Conservation (phyloP, 805 yeast genomes). For the Lipomyces starkeyi region DNA sequence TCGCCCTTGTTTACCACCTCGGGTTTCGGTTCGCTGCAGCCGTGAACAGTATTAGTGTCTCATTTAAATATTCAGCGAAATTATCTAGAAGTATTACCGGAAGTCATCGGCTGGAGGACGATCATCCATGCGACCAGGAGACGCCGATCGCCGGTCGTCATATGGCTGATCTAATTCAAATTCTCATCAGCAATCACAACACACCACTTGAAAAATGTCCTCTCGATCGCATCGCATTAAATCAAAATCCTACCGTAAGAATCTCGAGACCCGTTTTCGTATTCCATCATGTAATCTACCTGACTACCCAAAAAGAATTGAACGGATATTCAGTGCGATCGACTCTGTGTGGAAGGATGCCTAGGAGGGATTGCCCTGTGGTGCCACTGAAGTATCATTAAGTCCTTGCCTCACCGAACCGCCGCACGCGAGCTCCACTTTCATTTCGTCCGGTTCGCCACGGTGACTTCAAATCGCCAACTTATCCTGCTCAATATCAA, state of each 20-base stretch:
- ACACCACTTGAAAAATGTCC: not conserved
- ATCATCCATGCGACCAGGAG: slow-evolving; percentile 28
- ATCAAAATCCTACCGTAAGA: slow-evolving; percentile 23
- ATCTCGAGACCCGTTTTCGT: slow-evolving; percentile 32
- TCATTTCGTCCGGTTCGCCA: not conserved
- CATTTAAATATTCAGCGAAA: not conserved
- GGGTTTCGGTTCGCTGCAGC: not conserved
- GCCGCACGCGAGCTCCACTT: not conserved
- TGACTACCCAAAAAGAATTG: not conserved
- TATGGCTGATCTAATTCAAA: slow-evolving; percentile 23
- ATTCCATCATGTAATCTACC: slow-evolving; percentile 25
- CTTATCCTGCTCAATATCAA: not conserved
- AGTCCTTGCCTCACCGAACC: not conserved
- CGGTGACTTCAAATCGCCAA: not conserved
- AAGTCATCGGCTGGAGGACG: slow-evolving; percentile 16
- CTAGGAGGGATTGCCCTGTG: not conserved
- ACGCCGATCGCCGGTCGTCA: slow-evolving; percentile 35
- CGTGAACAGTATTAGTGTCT: not conserved
- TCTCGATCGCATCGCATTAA: not conserved
- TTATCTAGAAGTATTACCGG: slow-evolving; percentile 10
- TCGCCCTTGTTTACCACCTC: slow-evolving; percentile 44
- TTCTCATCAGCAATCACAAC: not conserved
- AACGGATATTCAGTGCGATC: not conserved
- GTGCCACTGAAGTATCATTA: not conserved
- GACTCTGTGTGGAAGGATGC: not conserved